These are phyloP conservation scores for Jackrogersella minutella DNA, from an alignment of 495 filamentous ascomycete species.

Conservation along the genomic window DNA sequence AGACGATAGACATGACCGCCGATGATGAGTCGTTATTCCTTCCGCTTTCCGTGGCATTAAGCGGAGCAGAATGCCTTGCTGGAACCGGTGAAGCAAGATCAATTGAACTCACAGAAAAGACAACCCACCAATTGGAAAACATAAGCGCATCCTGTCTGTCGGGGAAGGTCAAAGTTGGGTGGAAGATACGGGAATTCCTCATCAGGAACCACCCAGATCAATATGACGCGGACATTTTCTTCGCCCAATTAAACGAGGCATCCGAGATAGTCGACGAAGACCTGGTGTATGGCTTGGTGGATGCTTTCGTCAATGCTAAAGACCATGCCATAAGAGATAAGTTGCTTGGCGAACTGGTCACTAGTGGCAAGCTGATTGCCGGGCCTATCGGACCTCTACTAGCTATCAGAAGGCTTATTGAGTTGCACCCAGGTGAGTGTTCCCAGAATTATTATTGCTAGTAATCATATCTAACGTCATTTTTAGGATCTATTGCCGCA, in stretches of 20 bases:
- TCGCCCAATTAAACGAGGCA: conserved; percentile 30
- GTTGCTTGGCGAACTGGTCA: conserved; percentile 35
- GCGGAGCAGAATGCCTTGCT: conserved; percentile 26
- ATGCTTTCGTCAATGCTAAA: conserved; percentile 34
- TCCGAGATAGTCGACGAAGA: conserved; percentile 31
- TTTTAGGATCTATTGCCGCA: conserved; percentile 21
- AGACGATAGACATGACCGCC: background rate
- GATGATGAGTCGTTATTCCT: conserved; percentile 15
- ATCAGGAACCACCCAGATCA: conserved; percentile 40
- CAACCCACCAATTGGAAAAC: conserved; percentile 38
- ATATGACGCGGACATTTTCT: conserved; percentile 22
- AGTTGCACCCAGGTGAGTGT: conserved; percentile 34
- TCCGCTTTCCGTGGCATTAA: conserved; percentile 24
- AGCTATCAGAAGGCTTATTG: conserved; percentile 41
- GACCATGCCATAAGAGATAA: conserved; percentile 15
- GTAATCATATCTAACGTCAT: conserved; percentile 25
- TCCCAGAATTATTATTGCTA: background rate
- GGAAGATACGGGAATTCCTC: conserved; percentile 53
- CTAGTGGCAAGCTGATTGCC: conserved; percentile 28
- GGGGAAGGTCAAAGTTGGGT: conserved; percentile 41
- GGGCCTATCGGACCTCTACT: conserved; percentile 38
- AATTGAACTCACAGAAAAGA: conserved; percentile 27
- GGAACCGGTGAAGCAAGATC: conserved; percentile 1
- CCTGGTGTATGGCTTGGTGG: conserved; percentile 35
- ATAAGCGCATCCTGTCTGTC: conserved; percentile 41